Evolutionary conservation across 768 basidiomycete species (phyloP), one percentile per base, ranked within the genome.

Genomic region (Mycena galopus): DNA sequence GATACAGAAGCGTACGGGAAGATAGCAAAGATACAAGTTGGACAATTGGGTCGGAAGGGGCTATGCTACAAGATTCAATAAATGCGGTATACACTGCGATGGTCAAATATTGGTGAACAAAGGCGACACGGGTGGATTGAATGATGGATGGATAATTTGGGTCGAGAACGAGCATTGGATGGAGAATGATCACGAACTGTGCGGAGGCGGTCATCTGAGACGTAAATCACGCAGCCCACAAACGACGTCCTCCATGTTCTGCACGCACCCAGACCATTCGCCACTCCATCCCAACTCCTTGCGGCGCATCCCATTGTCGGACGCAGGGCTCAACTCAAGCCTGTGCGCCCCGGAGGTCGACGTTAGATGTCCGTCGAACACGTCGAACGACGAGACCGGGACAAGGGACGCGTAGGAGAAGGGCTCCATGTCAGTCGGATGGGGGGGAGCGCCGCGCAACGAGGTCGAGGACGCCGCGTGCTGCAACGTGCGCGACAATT

Each of bases 201-300:
- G n/a, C 19, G n/a, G 33, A 58, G 9, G 19, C n/a, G 23, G 35
- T 67, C 23, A 73, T 37, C 64, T 74, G 53, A 74, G 39, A 7
- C 69, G 23, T 27, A 74, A 32, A 0, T 37, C 65, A 5, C 73
- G 69, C 33, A 74, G 37, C 1, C 69, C 60, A 35, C 69, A 65
- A 4, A 74, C 73, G 33, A 74, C 73, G n/a, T 74, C 73, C 7
- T 67, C 69, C 69, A 74, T 74, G 58, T 60, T 60, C 17, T 39
- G 65, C 55, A 74, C 69, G 37, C 35, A 39, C 21, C 73, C 73
- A 4, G 68, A 70, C 69, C 68, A 70, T 55, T 70, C 68, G 2
- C 73, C 73, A 47, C 69, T 70, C 73, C 73, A 74, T 1, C 66
- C 73, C 14, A 32, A 27, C 70, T 74, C 73, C 57, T 71, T 74